phyloP scores from a whole-genome alignment of 2,329 filamentous ascomycete genomes.

The Diplodia seriata region DNA sequence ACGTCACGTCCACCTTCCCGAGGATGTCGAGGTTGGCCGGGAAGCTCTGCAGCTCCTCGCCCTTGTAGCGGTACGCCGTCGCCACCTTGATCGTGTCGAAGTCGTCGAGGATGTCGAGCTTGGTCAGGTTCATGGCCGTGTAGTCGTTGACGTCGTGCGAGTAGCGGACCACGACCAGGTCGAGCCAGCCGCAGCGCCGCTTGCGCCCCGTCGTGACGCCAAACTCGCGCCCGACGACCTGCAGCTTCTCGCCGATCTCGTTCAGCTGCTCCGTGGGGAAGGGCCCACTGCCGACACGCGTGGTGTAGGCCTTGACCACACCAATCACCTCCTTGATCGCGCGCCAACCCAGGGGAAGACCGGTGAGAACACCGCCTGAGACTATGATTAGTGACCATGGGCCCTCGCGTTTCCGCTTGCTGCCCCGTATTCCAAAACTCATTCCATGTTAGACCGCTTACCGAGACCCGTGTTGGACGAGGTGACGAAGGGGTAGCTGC shows the following conservation, averaged over 20 bases:
- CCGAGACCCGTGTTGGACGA: conserved; percentile 55
- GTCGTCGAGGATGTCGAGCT: conserved; percentile 74
- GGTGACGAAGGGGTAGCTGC: conserved; percentile 68
- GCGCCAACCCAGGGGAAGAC: conserved; percentile 66
- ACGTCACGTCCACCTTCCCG: conserved; percentile 67
- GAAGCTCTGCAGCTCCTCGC: conserved; percentile 66
- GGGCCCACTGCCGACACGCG: conserved; percentile 66
- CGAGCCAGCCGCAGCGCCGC: conserved; percentile 69
- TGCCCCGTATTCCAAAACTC: not conserved
- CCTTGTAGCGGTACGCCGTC: conserved; percentile 69
- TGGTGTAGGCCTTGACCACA: conserved; percentile 73
- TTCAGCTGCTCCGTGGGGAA: conserved; percentile 72
- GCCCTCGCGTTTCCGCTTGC: conserved; percentile 3
- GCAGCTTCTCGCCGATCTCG: conserved; percentile 63
- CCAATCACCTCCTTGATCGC: conserved; percentile 69
- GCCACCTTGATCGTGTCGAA: conserved; percentile 79
- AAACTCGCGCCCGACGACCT: conserved; percentile 62
- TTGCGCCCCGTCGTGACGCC: conserved; percentile 65
- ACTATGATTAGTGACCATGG: conserved; percentile 46
- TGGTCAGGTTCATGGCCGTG: conserved; percentile 68
- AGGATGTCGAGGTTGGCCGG: conserved; percentile 68
- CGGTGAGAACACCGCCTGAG: conserved; percentile 69
- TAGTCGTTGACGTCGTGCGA: conserved; percentile 71
- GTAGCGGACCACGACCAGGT: conserved; percentile 73
- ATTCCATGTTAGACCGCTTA: conserved; percentile 7